Conservation (phyloP, 2,329 filamentous ascomycete genomes). For the Fusarium longipes region DNA sequence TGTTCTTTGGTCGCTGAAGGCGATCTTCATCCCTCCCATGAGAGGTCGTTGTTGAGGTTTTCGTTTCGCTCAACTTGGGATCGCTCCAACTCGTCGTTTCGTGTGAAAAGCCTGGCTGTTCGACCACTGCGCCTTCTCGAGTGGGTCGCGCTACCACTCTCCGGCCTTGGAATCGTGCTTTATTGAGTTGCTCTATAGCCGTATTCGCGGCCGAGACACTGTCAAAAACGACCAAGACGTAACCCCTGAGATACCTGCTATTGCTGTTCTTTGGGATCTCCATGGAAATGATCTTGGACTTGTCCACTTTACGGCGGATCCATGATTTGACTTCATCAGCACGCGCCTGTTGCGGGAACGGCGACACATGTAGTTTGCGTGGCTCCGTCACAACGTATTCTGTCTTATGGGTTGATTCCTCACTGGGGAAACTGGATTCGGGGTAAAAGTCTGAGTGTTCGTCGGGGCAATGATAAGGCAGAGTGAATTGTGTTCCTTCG, state of each 20-base stretch:
- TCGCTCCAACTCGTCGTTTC: constrained; percentile 3
- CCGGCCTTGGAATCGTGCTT: constrained; percentile 43
- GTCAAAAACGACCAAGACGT: constrained; percentile 44
- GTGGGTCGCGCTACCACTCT: constrained; percentile 42
- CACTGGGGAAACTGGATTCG: not conserved
- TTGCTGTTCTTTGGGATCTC: constrained; percentile 42
- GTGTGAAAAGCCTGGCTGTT: constrained; percentile 4
- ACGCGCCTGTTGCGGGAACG: constrained; percentile 40
- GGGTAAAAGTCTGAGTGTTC: constrained; percentile 15
- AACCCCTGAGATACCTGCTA: constrained; percentile 43
- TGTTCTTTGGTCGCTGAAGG: constrained; percentile 29
- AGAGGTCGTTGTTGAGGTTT: constrained; percentile 19
- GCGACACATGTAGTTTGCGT: constrained; percentile 45
- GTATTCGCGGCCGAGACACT: constrained; percentile 35
- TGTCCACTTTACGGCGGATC: constrained; percentile 44
- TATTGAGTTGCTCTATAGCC: constrained; percentile 44
- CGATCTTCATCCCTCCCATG: constrained; percentile 4
- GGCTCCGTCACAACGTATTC: constrained; percentile 28
- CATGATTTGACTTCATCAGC: constrained; percentile 45
- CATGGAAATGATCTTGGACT: constrained; percentile 40
- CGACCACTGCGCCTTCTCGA: constrained; percentile 29
- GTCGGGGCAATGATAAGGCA: constrained; percentile 30
- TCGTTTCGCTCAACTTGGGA: not conserved
- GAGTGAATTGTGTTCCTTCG: constrained; percentile 22
- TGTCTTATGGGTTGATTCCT: constrained; percentile 2